Evolutionary conservation across 352 stramenopile genomes (phyloP).

Genomic region (Pythium aquatile): DNA sequence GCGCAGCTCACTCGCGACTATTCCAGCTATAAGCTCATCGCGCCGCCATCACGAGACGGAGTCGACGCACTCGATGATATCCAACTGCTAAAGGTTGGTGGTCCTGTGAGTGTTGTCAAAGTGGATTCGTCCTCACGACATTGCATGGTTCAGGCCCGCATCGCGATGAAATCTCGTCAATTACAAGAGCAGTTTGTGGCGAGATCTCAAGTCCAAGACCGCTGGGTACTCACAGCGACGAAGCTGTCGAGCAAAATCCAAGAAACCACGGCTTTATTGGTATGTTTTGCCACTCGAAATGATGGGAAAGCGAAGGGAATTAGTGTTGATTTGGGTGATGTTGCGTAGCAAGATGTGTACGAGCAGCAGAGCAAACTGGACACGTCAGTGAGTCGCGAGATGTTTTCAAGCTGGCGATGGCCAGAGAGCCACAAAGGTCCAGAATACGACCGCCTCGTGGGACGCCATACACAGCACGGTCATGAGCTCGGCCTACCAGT

Average conservation of each 20-base stretch:
- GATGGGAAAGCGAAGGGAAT: background rate
- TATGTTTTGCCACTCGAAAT: conserved; percentile 7
- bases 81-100: conserved; percentile 26
- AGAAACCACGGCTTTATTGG: conserved; percentile 31
- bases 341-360: conserved; percentile 42
- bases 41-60: conserved; percentile 8
- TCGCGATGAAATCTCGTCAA: conserved; percentile 41
- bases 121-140: background rate
- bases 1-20: conserved; percentile 25
- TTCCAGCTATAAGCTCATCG: conserved; percentile 11
- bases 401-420: conserved; percentile 36
- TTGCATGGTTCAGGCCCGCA: conserved; percentile 30
- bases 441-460: conserved; percentile 33
- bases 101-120: background rate
- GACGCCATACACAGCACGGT: conserved; percentile 27
- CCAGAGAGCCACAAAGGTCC: conserved; percentile 27
- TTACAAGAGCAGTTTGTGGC: conserved; percentile 41
- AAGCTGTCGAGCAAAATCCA: conserved; percentile 40
- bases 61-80: conserved; percentile 27
- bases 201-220: conserved; percentile 39
- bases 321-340: background rate
- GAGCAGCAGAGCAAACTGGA: conserved; percentile 43
- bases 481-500: conserved; percentile 21
- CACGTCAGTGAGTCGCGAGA: conserved; percentile 22
- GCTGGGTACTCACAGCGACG: conserved; percentile 37